Conservation (phyloP, 2,329 filamentous ascomycete genomes). For the Monosporascus sp. region DNA sequence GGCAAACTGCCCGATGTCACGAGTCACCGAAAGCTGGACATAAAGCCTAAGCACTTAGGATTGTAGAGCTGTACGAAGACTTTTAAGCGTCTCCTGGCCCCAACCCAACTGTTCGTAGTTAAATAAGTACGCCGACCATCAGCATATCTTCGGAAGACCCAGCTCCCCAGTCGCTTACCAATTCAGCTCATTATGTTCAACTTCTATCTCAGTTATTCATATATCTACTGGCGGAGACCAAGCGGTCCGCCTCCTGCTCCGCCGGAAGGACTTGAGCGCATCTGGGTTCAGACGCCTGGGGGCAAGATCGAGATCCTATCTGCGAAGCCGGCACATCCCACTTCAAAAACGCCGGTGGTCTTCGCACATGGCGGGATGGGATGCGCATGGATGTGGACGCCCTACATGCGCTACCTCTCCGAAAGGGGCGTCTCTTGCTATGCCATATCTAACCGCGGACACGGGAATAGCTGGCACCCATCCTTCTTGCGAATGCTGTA, state of each 20-base stretch:
- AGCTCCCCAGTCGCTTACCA: background rate
- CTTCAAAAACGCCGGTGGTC: conserved; percentile 34
- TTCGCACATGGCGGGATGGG: conserved; percentile 52
- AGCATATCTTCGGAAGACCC: too few species aligned
- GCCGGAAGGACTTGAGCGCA: conserved; percentile 36
- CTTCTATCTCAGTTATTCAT: conserved; percentile 27
- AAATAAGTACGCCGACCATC: too few species aligned
- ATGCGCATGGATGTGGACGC: conserved; percentile 45
- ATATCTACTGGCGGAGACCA: conserved; percentile 25
- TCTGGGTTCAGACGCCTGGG: conserved; percentile 36
- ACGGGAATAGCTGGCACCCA: conserved; percentile 47
- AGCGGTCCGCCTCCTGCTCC: conserved; percentile 19
- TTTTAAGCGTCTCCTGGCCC: too few species aligned
- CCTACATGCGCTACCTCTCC: conserved; percentile 45
- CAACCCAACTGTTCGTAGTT: too few species aligned
- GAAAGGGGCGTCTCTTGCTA: conserved; percentile 41
- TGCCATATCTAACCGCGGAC: conserved; percentile 46
- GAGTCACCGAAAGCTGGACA: too few species aligned
- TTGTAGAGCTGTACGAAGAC: too few species aligned
- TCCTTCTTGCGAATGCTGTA: conserved; percentile 43
- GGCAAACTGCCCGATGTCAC: too few species aligned
- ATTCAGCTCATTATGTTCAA: conserved; percentile 9
- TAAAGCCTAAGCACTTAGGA: too few species aligned
- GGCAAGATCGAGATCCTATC: conserved; percentile 46
- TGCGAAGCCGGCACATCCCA: conserved; percentile 24